Evolutionary conservation across 306 rosid species (phyloP), one percentile per base, ranked within the genome.

Genomic region (Citrullus amarus): DNA sequence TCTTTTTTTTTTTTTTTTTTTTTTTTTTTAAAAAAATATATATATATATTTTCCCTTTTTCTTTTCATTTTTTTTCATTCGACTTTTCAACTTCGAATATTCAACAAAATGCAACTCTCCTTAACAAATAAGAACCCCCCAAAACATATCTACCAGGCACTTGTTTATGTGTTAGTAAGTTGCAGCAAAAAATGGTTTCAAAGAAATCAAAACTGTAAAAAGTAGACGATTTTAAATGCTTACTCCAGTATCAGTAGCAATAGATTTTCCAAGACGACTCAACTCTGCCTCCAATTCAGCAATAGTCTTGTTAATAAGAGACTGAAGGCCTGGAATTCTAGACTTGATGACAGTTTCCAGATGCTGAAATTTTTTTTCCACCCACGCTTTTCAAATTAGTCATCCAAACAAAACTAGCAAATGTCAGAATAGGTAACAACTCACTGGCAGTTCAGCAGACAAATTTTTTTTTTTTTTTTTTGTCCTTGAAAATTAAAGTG

Each of bases 231-330:
- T 6, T 70, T 25, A 62, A 39, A 48, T 34, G 20, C 86, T 67
- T 86, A 86, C 88, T 43, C 89, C 89, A 15, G 89, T 43, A 86
- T 86, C 89, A 55, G 83, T 69, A 28, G 89, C 89, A 53, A 86
- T 75, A 38, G 89, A 68, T 71, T 55, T 86, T 56, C 89, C 89
- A 15, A 86, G 84, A 36, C 85, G 86, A 79, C 81, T 81, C 66
- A 81, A 48, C 71, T 86, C 89, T 75, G 86, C 69, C 67, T 86
- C 86, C 61, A 86, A 76, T 67, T 83, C 86, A 63, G 78, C 15
- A 54, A 86, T 86, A 39, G 86, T 86, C 80, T 86, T 86, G 85
- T 85, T 86, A 51, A 86, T 81, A 53, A 83, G 89, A 74, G 89
- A 48, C 73, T 83, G 86, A 46, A 86, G 86, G 41, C 89, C 76